phyloP scores from a whole-genome alignment of 106 monocot species.

The Acorus calamus region DNA sequence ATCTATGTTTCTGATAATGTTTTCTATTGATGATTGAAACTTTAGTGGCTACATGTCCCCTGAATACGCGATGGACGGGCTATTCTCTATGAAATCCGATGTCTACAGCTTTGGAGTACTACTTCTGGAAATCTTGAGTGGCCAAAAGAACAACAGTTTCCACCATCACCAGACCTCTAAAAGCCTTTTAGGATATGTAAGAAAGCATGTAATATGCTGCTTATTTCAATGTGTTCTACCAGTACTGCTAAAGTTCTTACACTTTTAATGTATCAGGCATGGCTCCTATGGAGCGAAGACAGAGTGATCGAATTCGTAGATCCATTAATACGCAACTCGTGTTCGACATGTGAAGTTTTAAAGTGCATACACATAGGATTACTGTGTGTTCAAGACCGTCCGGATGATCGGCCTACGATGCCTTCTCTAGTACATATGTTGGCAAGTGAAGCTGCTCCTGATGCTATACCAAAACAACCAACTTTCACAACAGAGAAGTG shows the following conservation, averaged over 20 bases:
- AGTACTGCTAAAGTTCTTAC: background rate
- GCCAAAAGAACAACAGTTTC: slow-evolving; percentile 29
- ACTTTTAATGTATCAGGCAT: slow-evolving; percentile 13
- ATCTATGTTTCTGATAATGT: too few relatives aligned
- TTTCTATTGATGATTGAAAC: background rate
- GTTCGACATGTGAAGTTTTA: slow-evolving; percentile 8
- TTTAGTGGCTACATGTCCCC: slow-evolving; percentile 79
- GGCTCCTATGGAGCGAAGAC: slow-evolving; percentile 22
- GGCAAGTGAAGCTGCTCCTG: slow-evolving; percentile 6
- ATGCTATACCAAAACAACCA: slow-evolving; percentile 16
- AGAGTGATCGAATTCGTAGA: slow-evolving; percentile 19
- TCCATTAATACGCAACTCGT: slow-evolving; percentile 9
- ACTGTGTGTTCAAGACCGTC: slow-evolving; percentile 32
- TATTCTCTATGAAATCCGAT: slow-evolving; percentile 53
- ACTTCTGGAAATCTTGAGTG: slow-evolving; percentile 42
- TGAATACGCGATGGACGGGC: slow-evolving; percentile 57
- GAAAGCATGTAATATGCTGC: background rate
- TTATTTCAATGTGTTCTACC: too few relatives aligned
- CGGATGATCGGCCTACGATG: slow-evolving; percentile 20
- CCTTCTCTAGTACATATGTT: slow-evolving; percentile 14
- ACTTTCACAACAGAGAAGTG: slow-evolving; percentile 6
- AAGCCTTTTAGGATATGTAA: slow-evolving; percentile 37
- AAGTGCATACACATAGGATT: slow-evolving; percentile 29
- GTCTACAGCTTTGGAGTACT: slow-evolving; percentile 64
- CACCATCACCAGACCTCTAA: slow-evolving; percentile 6